Conservation (phyloP, 805 yeast species). For the Candida multigemmis region DNA sequence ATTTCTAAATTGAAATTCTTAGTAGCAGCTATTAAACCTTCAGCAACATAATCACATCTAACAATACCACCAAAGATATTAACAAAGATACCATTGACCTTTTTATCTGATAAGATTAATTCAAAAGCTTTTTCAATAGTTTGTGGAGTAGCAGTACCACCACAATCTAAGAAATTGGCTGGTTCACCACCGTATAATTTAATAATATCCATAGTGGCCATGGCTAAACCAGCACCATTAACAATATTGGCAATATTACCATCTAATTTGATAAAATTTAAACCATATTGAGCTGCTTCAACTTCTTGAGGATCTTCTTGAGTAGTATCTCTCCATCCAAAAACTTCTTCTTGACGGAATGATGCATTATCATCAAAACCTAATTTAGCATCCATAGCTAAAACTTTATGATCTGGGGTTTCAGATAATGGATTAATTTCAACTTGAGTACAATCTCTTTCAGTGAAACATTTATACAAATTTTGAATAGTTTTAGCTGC, state of each 20-base stretch:
- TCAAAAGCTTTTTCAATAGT: constrained; percentile 96
- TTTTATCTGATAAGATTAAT: constrained; percentile 80
- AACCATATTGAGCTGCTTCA: constrained; percentile 79
- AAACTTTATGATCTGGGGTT: constrained; percentile 79
- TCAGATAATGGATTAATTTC: constrained; percentile 98
- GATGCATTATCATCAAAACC: constrained; percentile 95
- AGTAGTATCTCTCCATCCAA: constrained; percentile 91
- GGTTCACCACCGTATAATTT: constrained; percentile 98
- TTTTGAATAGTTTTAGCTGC: constrained; percentile 84
- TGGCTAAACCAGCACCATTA: constrained; percentile 99
- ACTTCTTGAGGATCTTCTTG: constrained; percentile 99
- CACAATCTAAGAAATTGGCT: constrained; percentile 98
- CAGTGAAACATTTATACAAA: constrained; percentile 81
- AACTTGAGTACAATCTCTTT: constrained; percentile 94
- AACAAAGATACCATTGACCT: constrained; percentile 91
- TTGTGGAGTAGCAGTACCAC: constrained; percentile 99
- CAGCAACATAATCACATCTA: constrained; percentile 98
- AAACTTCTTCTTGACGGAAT: constrained; percentile 91
- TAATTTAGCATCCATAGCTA: constrained; percentile 99
- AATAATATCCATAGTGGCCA: constrained; percentile 99
- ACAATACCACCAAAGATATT: constrained; percentile 99
- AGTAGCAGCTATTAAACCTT: constrained; percentile 92
- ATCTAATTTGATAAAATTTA: constrained; percentile 94
- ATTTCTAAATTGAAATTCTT: constrained; percentile 83
- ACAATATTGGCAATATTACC: constrained; percentile 99